Percentiles rank a stretch among this genome's conserved stretches.
Evolutionary conservation across 495 filamentous ascomycete species (phyloP).

Genomic region (Penicillium bialowiezense): DNA sequence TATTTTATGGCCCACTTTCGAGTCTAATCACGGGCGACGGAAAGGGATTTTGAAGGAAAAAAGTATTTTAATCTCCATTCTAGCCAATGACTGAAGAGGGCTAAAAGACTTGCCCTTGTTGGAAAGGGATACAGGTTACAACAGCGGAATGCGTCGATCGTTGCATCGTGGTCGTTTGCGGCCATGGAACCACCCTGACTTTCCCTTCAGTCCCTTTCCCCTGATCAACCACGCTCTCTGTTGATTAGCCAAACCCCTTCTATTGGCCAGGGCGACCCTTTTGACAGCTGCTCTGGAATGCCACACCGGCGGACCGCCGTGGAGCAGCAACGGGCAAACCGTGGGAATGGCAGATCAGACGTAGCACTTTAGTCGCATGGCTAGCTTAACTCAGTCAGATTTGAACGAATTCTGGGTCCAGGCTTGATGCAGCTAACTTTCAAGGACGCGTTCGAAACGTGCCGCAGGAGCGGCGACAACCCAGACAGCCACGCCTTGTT

Average conservation of each 20-base stretch:
- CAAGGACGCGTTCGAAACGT: background rate
- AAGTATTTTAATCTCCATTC: too few relatives aligned
- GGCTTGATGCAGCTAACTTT: slow-evolving; percentile 9
- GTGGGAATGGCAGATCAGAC: slow-evolving; percentile 12
- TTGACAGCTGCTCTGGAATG: slow-evolving; percentile 25
- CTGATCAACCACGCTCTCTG: background rate
- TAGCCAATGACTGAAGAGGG: too few relatives aligned
- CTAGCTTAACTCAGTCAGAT: background rate
- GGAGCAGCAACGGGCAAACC: slow-evolving; percentile 9
- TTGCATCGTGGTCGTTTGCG: slow-evolving; percentile 20
- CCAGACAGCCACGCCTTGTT: slow-evolving; percentile 22
- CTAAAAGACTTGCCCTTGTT: slow-evolving; percentile 4
- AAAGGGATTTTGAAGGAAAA: too few relatives aligned
- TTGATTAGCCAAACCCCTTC: slow-evolving; percentile 8
- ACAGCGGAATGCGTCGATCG: slow-evolving; percentile 18
- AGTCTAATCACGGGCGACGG: too few relatives aligned
- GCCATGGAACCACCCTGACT: slow-evolving; percentile 1
- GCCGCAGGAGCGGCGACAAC: slow-evolving; percentile 3
- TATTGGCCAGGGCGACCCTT: background rate
- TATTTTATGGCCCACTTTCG: too few relatives aligned
- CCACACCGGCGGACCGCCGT: slow-evolving; percentile 10
- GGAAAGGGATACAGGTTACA: slow-evolving; percentile 21
- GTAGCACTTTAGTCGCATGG: slow-evolving; percentile 7
- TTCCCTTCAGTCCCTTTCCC: background rate
- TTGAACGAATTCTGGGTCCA: background rate